Evolutionary conservation across 2,329 filamentous ascomycete genomes (phyloP).

Genomic region (Ophiocordyceps camponoti-floridani): DNA sequence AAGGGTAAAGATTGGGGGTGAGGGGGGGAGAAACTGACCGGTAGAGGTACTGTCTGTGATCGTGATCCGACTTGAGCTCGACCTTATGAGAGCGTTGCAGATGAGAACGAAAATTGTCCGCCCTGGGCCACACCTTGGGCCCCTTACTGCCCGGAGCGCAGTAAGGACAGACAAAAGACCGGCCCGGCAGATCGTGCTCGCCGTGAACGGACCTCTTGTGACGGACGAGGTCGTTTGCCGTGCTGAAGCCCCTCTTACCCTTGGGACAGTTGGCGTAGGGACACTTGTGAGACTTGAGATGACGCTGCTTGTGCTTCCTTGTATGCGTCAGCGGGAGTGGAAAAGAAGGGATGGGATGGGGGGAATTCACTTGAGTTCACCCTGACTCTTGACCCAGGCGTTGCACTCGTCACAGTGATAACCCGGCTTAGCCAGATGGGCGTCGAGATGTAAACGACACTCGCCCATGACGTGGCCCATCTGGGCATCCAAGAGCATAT

Average conservation of each 20-base stretch:
- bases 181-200: constrained; percentile 16
- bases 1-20: not conserved
- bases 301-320: constrained; percentile 55
- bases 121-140: constrained; percentile 57
- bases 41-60: constrained; percentile 17
- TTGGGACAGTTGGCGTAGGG: constrained; percentile 31
- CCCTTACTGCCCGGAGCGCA: constrained; percentile 3
- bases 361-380: constrained; percentile 34
- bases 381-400: constrained; percentile 27
- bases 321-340: constrained; percentile 14
- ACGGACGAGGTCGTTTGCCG: constrained; percentile 62
- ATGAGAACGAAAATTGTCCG: constrained; percentile 78
- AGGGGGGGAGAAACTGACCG: constrained; percentile 2
- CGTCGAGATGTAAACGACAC: constrained; percentile 6
- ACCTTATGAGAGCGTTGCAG: constrained; percentile 47
- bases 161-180: constrained; percentile 1
- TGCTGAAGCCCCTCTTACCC: constrained; percentile 53
- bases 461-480: constrained; percentile 14
- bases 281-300: constrained; percentile 52
- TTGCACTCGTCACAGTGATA: constrained; percentile 22
- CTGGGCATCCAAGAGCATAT: too few species aligned
- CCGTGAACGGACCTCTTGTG: constrained; percentile 58
- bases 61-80: constrained; percentile 16
- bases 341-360: not conserved
- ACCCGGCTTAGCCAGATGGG: not conserved